A percentile compares a stretch with the other conserved stretches of the same genome.
Conservation (phyloP, 1,284 basidiomycete species). For the Phellopilus nigrolimitatus region DNA sequence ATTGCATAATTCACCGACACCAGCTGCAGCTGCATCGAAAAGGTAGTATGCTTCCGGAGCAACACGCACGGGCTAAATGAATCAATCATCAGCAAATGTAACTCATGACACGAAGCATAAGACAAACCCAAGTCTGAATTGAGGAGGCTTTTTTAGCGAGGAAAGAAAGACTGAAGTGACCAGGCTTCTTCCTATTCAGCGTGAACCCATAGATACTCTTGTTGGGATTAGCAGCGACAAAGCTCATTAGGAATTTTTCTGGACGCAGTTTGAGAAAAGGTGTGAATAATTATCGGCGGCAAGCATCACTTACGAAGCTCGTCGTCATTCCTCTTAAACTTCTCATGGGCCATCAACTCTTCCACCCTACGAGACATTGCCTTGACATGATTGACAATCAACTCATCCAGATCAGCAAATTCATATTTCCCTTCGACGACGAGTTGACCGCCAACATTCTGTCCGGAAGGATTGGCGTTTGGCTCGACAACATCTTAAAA, state of each 20-base stretch:
- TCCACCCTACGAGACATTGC: conserved; percentile 93
- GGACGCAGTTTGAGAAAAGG: conserved; percentile 9
- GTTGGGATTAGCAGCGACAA: conserved; percentile 88
- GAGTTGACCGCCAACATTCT: conserved; percentile 67
- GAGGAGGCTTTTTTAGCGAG: conserved; percentile 86
- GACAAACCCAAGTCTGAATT: conserved; percentile 85
- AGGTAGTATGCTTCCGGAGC: conserved; percentile 88
- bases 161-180: conserved; percentile 93
- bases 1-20: conserved; percentile 88
- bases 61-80: conserved; percentile 75
- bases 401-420: conserved; percentile 94
- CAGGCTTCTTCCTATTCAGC: conserved; percentile 84
- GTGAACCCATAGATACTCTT: conserved; percentile 97
- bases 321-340: conserved; percentile 89
- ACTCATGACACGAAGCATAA: not conserved
- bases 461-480: conserved; percentile 66
- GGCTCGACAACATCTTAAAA: conserved; percentile 84
- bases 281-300: conserved; percentile 9
- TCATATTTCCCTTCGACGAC: conserved; percentile 79
- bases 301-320: conserved; percentile 71
- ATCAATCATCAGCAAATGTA: conserved; percentile 9
- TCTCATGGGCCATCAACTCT: conserved; percentile 93
- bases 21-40: conserved; percentile 82
- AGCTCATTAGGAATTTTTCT: conserved; percentile 90
- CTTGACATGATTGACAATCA: conserved; percentile 97